Conservation (phyloP, 2,329 filamentous ascomycete species). For the Simplicillium sp. region DNA sequence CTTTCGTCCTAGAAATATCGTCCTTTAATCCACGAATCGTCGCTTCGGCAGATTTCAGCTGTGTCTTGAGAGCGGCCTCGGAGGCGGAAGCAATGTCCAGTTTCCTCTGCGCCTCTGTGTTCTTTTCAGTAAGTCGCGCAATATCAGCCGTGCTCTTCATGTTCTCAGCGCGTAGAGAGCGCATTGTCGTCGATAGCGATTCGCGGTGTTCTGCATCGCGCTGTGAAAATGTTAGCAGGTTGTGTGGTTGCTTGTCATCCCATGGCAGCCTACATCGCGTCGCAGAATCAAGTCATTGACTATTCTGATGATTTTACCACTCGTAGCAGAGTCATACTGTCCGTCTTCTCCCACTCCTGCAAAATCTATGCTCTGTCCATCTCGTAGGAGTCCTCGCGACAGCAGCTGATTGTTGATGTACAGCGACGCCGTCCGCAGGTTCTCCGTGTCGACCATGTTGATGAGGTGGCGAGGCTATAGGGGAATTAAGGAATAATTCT, state of each 20-base stretch:
- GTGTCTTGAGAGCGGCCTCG: constrained; percentile 58
- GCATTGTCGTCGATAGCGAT: constrained; percentile 68
- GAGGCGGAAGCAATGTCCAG: constrained; percentile 56
- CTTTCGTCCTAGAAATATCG: constrained; percentile 70
- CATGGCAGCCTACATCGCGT: constrained; percentile 59
- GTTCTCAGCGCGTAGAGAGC: constrained; percentile 64
- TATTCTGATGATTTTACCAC: constrained; percentile 82
- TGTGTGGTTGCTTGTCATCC: neutral
- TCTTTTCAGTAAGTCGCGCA: constrained; percentile 44
- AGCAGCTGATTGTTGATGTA: constrained; percentile 67
- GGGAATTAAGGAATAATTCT: neutral
- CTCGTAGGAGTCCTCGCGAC: constrained; percentile 53
- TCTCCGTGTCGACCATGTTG: constrained; percentile 48
- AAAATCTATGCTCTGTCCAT: constrained; percentile 75
- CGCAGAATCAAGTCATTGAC: constrained; percentile 88
- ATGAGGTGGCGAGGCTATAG: neutral
- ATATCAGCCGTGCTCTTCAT: constrained; percentile 64
- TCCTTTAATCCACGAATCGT: constrained; percentile 72
- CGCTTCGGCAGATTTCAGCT: constrained; percentile 65
- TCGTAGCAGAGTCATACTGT: constrained; percentile 49
- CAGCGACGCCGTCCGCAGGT: constrained; percentile 56
- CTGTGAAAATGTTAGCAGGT: constrained; percentile 31
- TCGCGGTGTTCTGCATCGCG: constrained; percentile 86
- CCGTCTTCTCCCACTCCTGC: constrained; percentile 56
- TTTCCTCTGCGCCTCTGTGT: constrained; percentile 44